Conservation (phyloP, 345 rosid genomes). For the Erodium maritimum region DNA sequence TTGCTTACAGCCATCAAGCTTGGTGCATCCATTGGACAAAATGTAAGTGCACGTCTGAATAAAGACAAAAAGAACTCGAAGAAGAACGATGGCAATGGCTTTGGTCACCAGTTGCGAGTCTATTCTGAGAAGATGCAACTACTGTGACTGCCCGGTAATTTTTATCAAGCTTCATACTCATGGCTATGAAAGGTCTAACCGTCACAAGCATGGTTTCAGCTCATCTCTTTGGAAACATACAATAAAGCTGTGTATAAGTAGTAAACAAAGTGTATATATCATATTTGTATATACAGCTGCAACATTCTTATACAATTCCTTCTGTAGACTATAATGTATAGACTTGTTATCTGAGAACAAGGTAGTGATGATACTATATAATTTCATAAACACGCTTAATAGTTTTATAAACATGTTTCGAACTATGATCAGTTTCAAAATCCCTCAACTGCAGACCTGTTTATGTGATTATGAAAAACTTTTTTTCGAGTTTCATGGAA, state of each 20-base stretch:
- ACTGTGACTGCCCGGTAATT: slow-evolving; percentile 11
- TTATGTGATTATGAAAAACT: too few species aligned
- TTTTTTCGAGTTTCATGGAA: too few species aligned
- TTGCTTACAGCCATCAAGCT: slow-evolving; percentile 55
- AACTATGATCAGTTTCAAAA: too few species aligned
- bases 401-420: too few species aligned
- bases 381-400: too few species aligned
- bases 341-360: too few species aligned
- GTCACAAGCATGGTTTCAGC: background rate
- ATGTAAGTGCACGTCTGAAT: slow-evolving; percentile 19
- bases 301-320: too few species aligned
- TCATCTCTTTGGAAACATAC: background rate
- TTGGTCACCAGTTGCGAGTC: slow-evolving; percentile 36
- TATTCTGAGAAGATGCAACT: slow-evolving; percentile 21
- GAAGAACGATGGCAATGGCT: slow-evolving; percentile 28
- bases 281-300: background rate
- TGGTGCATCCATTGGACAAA: slow-evolving; percentile 41
- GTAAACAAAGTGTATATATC: background rate
- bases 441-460: too few species aligned
- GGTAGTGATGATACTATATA: too few species aligned
- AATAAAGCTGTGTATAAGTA: background rate
- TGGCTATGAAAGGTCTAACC: background rate
- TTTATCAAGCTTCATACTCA: background rate
- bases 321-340: too few species aligned
- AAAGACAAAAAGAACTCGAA: background rate